phyloP scores from a whole-genome alignment of 352 stramenopile genomes.

The Pythium phragmiticola region DNA sequence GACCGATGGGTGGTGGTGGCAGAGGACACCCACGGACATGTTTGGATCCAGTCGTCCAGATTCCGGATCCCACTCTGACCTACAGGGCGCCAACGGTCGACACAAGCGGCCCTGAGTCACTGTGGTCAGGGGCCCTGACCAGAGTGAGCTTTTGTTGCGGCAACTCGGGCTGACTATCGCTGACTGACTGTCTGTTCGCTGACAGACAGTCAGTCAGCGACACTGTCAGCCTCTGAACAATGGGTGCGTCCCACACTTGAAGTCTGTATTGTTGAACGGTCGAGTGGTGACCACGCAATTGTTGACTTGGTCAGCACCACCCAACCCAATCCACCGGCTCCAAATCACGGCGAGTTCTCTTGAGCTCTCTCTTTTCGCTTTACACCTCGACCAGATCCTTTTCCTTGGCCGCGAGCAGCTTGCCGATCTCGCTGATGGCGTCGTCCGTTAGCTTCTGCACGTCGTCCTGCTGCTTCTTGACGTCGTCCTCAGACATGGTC shows the following conservation, averaged over 20 bases:
- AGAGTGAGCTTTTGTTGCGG: conserved; percentile 1
- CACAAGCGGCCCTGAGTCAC: no score
- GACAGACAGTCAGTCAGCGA: neutral
- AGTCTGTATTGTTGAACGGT: neutral
- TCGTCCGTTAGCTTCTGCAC: conserved; percentile 84
- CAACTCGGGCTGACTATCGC: neutral
- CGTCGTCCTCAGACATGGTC: conserved; percentile 70
- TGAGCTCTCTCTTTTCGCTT: no score
- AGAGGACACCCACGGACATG: neutral
- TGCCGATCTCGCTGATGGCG: conserved; percentile 63
- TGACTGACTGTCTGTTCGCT: neutral
- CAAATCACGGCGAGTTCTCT: neutral
- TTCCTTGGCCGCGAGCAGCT: conserved; percentile 74
- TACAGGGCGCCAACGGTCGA: neutral
- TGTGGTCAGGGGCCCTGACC: no score
- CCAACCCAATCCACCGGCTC: neutral
- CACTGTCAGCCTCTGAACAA: neutral
- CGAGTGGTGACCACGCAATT: neutral
- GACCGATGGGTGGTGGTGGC: neutral
- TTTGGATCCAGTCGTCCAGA: neutral
- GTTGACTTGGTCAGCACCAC: neutral
- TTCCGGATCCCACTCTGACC: neutral
- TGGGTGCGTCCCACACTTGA: neutral
- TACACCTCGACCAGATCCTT: conserved; percentile 73
- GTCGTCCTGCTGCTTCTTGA: conserved; percentile 69